phyloP scores from a whole-genome alignment of 2,329 filamentous ascomycete species.

The Zalaria obscura region DNA sequence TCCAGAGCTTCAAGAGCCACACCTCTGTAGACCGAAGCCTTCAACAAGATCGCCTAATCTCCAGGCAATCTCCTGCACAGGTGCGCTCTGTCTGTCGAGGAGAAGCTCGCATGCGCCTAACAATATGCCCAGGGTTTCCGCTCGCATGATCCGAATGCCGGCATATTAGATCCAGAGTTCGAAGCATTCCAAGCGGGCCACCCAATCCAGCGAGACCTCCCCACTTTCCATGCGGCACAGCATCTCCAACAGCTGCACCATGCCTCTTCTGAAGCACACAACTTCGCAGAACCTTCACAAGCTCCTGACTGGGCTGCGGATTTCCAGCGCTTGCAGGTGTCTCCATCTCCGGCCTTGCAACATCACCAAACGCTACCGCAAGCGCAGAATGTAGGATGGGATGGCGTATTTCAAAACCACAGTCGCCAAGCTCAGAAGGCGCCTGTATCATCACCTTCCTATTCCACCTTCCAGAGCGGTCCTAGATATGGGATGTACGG shows the following conservation, averaged over 20 bases:
- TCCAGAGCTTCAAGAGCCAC: constrained; percentile 61
- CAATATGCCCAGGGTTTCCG: constrained; percentile 42
- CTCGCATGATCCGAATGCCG: constrained; percentile 39
- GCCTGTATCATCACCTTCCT: background rate
- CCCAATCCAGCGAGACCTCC: constrained; percentile 10
- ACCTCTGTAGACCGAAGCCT: constrained; percentile 52
- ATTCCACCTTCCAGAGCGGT: background rate
- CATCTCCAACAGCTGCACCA: background rate
- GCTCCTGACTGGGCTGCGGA: constrained; percentile 33
- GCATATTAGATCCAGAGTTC: constrained; percentile 51
- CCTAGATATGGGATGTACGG: background rate
- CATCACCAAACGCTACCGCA: constrained; percentile 9
- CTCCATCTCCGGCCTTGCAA: constrained; percentile 14
- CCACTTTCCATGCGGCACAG: background rate
- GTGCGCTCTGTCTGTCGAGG: constrained; percentile 21
- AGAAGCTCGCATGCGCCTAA: background rate
- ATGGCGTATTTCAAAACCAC: background rate
- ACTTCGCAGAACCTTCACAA: constrained; percentile 13
- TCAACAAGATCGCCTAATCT: constrained; percentile 55
- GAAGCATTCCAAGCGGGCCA: constrained; percentile 50
- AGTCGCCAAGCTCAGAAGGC: background rate
- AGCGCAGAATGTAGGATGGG: background rate
- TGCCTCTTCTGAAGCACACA: constrained; percentile 3
- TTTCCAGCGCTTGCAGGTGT: constrained; percentile 32
- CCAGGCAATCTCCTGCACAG: constrained; percentile 39